phyloP scores from a whole-genome alignment of 2,329 filamentous ascomycete species.

The Colletotrichum sp. region DNA sequence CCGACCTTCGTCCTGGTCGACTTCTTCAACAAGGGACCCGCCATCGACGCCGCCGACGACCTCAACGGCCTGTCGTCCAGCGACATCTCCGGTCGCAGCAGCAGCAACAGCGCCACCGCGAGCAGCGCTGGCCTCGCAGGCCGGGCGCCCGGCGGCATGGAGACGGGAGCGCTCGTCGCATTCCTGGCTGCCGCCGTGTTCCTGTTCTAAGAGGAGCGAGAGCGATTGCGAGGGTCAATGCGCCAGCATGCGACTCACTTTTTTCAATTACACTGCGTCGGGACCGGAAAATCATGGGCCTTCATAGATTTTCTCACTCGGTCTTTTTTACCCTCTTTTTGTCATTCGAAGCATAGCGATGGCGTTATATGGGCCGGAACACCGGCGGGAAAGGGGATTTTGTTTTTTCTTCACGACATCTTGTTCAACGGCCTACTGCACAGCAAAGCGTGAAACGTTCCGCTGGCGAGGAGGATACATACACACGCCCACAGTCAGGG shows the following conservation, averaged over 20 bases:
- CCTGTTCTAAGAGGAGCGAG: constrained; percentile 31
- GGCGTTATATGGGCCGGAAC: constrained; percentile 25
- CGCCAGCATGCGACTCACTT: neutral
- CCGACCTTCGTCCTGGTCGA: constrained; percentile 82
- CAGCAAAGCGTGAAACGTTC: neutral
- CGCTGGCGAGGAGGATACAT: neutral
- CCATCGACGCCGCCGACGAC: constrained; percentile 71
- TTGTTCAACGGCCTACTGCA: neutral
- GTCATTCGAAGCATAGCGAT: constrained; percentile 29
- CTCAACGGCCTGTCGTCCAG: constrained; percentile 60
- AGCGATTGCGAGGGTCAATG: neutral
- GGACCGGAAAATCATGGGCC: neutral
- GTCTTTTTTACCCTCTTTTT: neutral
- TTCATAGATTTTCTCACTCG: neutral
- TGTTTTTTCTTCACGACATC: neutral
- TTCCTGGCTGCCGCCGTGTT: constrained; percentile 48
- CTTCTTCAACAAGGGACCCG: constrained; percentile 76
- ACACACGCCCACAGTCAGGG: neutral
- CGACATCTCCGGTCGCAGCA: constrained; percentile 39
- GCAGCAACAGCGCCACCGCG: constrained; percentile 22
- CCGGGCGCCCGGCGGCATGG: constrained; percentile 25
- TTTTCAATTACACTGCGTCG: neutral
- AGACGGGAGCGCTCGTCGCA: constrained; percentile 45
- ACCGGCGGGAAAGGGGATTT: neutral
- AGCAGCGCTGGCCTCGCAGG: constrained; percentile 10